Evolutionary conservation across 1,284 basidiomycete genomes (phyloP), one percentile per base, ranked within the genome.

Genomic region (Naganishia sp.): DNA sequence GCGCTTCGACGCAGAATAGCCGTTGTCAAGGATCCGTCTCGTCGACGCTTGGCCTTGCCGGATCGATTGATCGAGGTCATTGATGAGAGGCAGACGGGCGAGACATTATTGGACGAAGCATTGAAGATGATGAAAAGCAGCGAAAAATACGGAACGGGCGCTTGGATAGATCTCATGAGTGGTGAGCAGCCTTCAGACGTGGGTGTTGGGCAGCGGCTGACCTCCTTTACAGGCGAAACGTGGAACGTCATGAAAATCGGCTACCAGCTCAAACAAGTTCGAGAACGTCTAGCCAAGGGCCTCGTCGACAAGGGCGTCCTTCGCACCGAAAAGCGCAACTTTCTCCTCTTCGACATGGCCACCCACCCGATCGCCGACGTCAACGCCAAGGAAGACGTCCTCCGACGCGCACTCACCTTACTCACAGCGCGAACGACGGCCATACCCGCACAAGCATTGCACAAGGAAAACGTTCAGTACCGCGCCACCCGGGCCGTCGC

Each of bases 231-330:
- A 95, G 93, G 93, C 70, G 94, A 97, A 82, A 97, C 94, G 61
- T 97, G 94, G 94, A 96, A 97, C 77, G 92, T 96, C 6, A 92
- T 96, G 88, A 96, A 96, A 81, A 96, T 96, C 66, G 93, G 93
- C 33, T 97, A 93, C 81, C 94, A 97, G 79, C 86, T 97, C 59
- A 97, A 97, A 80, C 94, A 96, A 80, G 94, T 97, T 53, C 88
- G 94, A 64, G 94, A 97, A 80, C 89, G 94, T 25, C 87, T 97
- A 54, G 92, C 92, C n/a, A 97, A 97, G 78, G 94, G 94, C 1
- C 86, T 97, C 48, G 94, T 95, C 63, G 94, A 97, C 84, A 97
- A 97, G 80, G 94, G 94, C 72, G 87, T 97, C 48, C 85, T 97
- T n/a, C 88, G 94, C 55, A 97, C 94, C 13, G 94, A 96, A 79